These are phyloP conservation scores for Neonectria magnoliae DNA, from an alignment of 2,329 filamentous ascomycete species.

Conservation along the genomic window DNA sequence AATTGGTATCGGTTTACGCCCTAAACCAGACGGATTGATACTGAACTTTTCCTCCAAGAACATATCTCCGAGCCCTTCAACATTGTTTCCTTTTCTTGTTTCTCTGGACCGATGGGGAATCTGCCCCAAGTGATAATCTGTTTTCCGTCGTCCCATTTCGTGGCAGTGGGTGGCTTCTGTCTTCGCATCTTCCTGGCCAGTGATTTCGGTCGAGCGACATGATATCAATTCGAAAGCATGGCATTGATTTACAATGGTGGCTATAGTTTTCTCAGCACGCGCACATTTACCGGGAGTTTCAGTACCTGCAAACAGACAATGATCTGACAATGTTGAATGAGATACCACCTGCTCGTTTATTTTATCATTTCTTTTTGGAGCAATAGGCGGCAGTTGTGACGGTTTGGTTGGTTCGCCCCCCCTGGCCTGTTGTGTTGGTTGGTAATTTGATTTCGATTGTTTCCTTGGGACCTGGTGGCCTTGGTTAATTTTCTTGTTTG, in stretches of 20 bases:
- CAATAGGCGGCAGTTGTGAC: neutral
- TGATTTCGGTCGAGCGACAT: slow-evolving; percentile 12
- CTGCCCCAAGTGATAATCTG: slow-evolving; percentile 7
- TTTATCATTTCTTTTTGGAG: too few relatives aligned
- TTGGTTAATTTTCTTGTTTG: neutral
- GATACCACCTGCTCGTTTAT: neutral
- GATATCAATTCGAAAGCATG: slow-evolving; percentile 13
- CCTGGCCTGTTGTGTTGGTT: neutral
- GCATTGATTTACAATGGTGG: slow-evolving; percentile 8
- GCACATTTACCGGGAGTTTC: slow-evolving; percentile 12
- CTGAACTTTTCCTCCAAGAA: neutral
- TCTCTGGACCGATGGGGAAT: slow-evolving; percentile 3
- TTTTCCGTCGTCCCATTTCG: neutral
- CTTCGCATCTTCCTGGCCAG: slow-evolving; percentile 12
- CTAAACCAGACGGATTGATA: neutral
- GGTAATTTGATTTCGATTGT: neutral
- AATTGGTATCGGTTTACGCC: neutral
- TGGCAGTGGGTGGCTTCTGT: slow-evolving; percentile 14
- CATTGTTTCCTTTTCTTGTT: slow-evolving; percentile 3
- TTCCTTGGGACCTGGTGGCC: neutral
- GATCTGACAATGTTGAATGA: neutral
- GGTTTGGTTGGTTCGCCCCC: neutral
- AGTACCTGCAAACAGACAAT: slow-evolving; percentile 1
- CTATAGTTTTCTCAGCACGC: slow-evolving; percentile 6
- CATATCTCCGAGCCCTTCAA: neutral